Evolutionary conservation across 2,329 filamentous ascomycete species (phyloP), one percentile per base, ranked within the genome.

Genomic region (Aaosphaeria pasadenensis): DNA sequence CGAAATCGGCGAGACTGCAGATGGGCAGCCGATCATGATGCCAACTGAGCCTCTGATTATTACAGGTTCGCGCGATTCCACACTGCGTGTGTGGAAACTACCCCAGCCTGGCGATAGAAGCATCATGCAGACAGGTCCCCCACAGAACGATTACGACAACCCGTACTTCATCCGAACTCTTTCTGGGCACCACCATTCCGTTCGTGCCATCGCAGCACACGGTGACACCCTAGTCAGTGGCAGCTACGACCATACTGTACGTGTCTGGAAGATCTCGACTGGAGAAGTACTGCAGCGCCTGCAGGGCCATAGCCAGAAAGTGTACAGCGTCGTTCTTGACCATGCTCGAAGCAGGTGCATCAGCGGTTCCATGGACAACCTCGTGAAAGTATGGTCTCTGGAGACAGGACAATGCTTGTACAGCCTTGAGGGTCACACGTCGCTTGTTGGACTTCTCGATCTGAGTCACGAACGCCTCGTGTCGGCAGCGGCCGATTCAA

Each of bases 301-400:
- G 4, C 84, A 87, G 52, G 94, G 94, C 1, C 94, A 99, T 66
- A 82, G 83, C 0, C 86, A 92, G 67, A 97, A 99, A 69, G 94
- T 99, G 0, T 99, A 99, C 69, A 96, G 91, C 51, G 94, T 99
- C 6, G 94, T 99, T 6, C 77, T 97, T 24, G 94, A 99, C 63
- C 87, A 91, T 57, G 85, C 87, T 60, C 88, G 94, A 50, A 95
- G 95, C 63, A 87, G 92, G 38, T 99, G 94, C 72, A 97, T 99
- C 54, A 96, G 91, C 54, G 94, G 94, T 9, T 96, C 91, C 5
- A 99, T 99, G 94, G 94, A 99, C 69, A 96, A 94, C 53, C 81
- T 91, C 55, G 94, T 99, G 66, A 97, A 96, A 72, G 92, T 99
- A 9, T 99, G 94, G 94, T 94, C 92, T 51, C 79, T 99, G 11